These are phyloP conservation scores for Malbranchea cinnamomea DNA, from an alignment of 2,329 filamentous ascomycete species.

Conservation along the genomic window DNA sequence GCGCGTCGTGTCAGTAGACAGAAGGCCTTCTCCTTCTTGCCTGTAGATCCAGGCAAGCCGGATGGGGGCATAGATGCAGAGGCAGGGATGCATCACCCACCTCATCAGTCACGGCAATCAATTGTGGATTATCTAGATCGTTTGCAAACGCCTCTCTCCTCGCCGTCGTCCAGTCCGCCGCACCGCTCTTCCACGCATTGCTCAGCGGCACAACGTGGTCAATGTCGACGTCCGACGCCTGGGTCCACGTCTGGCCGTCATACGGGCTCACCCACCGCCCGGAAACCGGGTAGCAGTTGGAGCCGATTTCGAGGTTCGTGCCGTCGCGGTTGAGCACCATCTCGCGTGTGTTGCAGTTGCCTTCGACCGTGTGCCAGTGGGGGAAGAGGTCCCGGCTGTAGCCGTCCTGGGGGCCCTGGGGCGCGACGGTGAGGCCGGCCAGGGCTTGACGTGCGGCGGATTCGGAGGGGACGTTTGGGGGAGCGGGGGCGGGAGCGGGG, in stretches of 20 bases:
- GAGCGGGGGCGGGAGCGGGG: constrained; percentile 21
- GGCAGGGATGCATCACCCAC: constrained; percentile 13
- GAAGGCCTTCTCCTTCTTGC: not conserved
- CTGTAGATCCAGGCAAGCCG: not conserved
- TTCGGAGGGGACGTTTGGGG: constrained; percentile 48
- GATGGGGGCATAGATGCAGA: no score
- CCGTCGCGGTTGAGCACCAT: constrained; percentile 62
- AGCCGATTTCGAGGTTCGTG: constrained; percentile 42
- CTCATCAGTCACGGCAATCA: constrained; percentile 63
- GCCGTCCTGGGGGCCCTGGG: constrained; percentile 37
- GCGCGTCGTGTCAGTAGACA: not conserved
- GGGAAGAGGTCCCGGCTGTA: constrained; percentile 57
- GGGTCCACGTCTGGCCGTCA: constrained; percentile 56
- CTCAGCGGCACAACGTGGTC: constrained; percentile 72
- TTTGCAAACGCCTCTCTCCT: constrained; percentile 59
- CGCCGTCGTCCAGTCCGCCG: constrained; percentile 53
- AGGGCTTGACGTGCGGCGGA: constrained; percentile 44
- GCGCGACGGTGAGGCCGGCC: constrained; percentile 41
- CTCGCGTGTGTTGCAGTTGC: constrained; percentile 58
- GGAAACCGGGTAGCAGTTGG: constrained; percentile 46
- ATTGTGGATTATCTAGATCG: constrained; percentile 59
- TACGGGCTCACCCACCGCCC: constrained; percentile 60
- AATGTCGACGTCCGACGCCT: constrained; percentile 58
- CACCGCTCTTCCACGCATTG: constrained; percentile 71
- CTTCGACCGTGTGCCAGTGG: constrained; percentile 52